A percentile compares a stretch with the other conserved stretches of the same genome.
Conservation (phyloP, 306 rosid genomes). For the Vigna angularis region DNA sequence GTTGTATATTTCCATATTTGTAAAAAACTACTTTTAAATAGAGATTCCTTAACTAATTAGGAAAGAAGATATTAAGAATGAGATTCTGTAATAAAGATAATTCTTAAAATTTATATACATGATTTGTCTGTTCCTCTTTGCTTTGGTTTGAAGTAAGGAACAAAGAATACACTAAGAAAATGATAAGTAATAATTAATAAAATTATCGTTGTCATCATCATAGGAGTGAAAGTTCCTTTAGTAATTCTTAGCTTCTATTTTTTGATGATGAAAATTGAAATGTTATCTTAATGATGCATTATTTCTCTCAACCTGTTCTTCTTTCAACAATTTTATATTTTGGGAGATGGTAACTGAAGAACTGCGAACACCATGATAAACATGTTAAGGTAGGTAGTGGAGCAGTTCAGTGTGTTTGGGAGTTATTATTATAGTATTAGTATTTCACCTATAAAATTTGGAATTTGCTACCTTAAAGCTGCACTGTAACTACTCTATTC, state of each 20-base stretch:
- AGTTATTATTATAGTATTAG: neutral
- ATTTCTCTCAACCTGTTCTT: neutral
- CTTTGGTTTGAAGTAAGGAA: conserved; percentile 28
- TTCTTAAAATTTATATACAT: no score
- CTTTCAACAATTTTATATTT: neutral
- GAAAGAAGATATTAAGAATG: no score
- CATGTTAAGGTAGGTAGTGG: conserved; percentile 28
- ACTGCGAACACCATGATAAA: conserved; percentile 18
- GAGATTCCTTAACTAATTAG: no score
- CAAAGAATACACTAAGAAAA: neutral
- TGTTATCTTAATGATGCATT: conserved; percentile 32
- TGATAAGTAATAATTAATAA: conserved; percentile 16
- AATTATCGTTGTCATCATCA: neutral
- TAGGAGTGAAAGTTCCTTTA: conserved; percentile 2
- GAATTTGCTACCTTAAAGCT: neutral
- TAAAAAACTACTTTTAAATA: no score
- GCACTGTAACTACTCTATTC: neutral
- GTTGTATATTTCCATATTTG: no score
- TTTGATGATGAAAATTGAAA: conserved; percentile 10
- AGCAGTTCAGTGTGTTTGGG: conserved; percentile 10
- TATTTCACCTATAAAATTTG: neutral
- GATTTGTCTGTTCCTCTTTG: neutral
- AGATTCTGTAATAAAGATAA: no score
- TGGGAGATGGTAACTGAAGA: conserved; percentile 16
- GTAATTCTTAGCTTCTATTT: neutral